phyloP scores from a whole-genome alignment of 345 rosid species.

The Barbarea vulgaris region DNA sequence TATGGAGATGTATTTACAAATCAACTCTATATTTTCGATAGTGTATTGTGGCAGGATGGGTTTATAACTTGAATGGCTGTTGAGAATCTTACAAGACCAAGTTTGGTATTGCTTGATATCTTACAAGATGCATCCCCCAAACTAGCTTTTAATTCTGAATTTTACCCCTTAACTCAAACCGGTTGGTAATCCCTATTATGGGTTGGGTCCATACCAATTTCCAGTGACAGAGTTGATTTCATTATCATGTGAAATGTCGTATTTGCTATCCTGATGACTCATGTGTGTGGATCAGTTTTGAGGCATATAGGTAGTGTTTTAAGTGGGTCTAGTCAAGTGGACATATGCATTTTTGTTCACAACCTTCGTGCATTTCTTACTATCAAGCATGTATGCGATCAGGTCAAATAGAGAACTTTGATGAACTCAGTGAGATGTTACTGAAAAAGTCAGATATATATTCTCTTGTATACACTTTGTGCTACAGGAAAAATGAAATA shows the following conservation, averaged over 20 bases:
- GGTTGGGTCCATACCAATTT: constrained; percentile 15
- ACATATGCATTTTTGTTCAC: not conserved
- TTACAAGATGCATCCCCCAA: constrained; percentile 16
- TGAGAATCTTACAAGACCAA: not conserved
- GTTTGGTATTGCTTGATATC: not conserved
- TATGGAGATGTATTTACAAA: not conserved
- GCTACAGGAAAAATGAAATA: constrained; percentile 15
- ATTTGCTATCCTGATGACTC: not conserved
- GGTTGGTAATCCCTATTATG: not conserved
- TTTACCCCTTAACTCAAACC: not conserved
- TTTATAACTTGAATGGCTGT: constrained; percentile 4
- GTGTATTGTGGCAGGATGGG: not conserved
- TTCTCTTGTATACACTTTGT: constrained; percentile 30
- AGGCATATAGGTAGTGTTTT: constrained; percentile 5
- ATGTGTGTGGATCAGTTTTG: not conserved
- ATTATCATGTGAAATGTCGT: not conserved
- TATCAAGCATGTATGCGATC: not conserved
- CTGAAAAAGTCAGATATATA: not conserved
- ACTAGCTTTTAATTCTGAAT: constrained; percentile 1
- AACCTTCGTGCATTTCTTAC: not conserved
- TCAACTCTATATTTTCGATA: not conserved
- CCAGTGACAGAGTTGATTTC: not conserved
- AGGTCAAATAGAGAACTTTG: constrained; percentile 1
- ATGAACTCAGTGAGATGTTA: constrained; percentile 15
- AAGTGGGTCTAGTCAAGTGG: not conserved